Conservation (phyloP, 1,284 basidiomycete genomes). For the Marasmius oreades region DNA sequence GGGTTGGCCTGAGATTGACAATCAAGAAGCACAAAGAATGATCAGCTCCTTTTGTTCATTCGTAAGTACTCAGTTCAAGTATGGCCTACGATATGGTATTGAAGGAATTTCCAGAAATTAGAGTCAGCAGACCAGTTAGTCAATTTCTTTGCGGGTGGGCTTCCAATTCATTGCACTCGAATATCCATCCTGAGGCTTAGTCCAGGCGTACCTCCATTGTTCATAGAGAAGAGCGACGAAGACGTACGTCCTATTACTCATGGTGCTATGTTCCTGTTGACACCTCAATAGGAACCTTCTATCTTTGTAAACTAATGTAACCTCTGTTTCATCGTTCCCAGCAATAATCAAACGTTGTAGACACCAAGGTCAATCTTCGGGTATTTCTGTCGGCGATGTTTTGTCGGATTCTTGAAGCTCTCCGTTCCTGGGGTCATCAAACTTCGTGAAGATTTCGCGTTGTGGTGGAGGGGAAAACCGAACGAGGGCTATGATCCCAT, state of each 20-base stretch:
- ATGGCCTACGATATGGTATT: neutral
- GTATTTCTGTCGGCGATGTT: conserved; percentile 72
- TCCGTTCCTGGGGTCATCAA: conserved; percentile 65
- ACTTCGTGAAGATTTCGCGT: conserved; percentile 59
- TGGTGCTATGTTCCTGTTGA: conserved; percentile 1
- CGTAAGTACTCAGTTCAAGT: conserved; percentile 14
- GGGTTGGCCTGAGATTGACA: conserved; percentile 1
- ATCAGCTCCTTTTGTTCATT: conserved; percentile 6
- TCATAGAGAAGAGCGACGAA: conserved; percentile 47
- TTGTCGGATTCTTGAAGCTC: conserved; percentile 68
- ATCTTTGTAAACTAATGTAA: conserved; percentile 30
- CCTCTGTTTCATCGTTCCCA: neutral
- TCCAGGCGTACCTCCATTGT: conserved; percentile 48
- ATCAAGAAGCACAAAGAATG: conserved; percentile 2
- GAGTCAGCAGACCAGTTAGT: conserved; percentile 54
- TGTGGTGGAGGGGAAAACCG: conserved; percentile 53
- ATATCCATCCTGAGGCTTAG: conserved; percentile 1
- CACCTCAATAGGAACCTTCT: conserved; percentile 30
- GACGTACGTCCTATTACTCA: conserved; percentile 32
- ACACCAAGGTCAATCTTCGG: conserved; percentile 75
- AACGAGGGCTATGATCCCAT: conserved; percentile 44
- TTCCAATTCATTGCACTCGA: conserved; percentile 1
- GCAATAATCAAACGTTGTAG: conserved; percentile 28
- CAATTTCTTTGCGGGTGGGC: conserved; percentile 57
- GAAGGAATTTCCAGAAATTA: conserved; percentile 43